A percentile compares a stretch with the other conserved stretches of the same genome.
Conservation (phyloP, 352 stramenopile genomes). For the Phytophthora tentaculata region DNA sequence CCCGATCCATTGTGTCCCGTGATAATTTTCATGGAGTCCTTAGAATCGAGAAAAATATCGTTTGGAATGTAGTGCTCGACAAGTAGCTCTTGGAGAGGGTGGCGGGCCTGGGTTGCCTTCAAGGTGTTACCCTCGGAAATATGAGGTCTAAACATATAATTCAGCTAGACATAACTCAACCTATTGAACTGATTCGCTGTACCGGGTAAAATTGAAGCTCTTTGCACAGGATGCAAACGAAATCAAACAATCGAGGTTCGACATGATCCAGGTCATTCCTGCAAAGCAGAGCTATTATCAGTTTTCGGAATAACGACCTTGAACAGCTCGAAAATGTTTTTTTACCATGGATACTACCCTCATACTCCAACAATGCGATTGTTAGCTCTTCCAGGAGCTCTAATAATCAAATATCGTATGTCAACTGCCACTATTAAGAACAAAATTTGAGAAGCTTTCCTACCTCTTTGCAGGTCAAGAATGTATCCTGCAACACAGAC, state of each 20-base stretch:
- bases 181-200: neutral
- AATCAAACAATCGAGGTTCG: slow-evolving; percentile 75
- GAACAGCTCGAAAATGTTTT: neutral
- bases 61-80: slow-evolving; percentile 89
- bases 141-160: slow-evolving; percentile 39
- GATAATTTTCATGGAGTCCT: slow-evolving; percentile 65
- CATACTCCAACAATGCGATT: slow-evolving; percentile 71
- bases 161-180: neutral
- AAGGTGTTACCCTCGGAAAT: slow-evolving; percentile 60
- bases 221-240: slow-evolving; percentile 66
- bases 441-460: neutral
- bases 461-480: slow-evolving; percentile 81
- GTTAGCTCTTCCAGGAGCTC: slow-evolving; percentile 82
- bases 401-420: slow-evolving; percentile 25
- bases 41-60: slow-evolving; percentile 58
- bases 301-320: neutral
- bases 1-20: slow-evolving; percentile 89
- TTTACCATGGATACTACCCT: slow-evolving; percentile 71
- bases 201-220: slow-evolving; percentile 83
- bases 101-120: slow-evolving; percentile 62
- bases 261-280: slow-evolving; percentile 79
- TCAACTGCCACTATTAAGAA: neutral
- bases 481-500: slow-evolving; percentile 63
- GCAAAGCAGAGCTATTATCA: slow-evolving; percentile 6
- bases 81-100: slow-evolving; percentile 85